Base-by-base conservation (phyloP, 2,329 filamentous ascomycete genomes). In the Leptographium flavum region DNA sequence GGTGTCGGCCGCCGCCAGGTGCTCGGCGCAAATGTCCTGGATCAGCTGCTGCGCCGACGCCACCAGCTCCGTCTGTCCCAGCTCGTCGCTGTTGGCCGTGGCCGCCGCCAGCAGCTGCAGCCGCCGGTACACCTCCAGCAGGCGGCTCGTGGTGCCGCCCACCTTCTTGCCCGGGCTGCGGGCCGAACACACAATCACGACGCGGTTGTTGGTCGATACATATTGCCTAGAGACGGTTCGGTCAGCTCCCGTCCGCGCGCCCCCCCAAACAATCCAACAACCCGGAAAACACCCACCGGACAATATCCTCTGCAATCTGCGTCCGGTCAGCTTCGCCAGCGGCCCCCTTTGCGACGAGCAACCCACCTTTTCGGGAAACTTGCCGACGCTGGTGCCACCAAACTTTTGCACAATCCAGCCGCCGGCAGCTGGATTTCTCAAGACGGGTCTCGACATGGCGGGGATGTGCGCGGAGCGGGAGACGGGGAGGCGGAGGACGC, bases 111-210 rank as follows among this genome's bases (percentile, higher is more conserved):
- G 68, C 19, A 64, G 63, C 46, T 70, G 68, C 32, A 82, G 64
- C 47, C 73, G 72, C 49, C 67, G 66, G 58, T 73, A 80, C 13
- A 81, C 70, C 49, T 74, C 74, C 25, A 82, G 62, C 45, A 82
- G 59, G 83, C 87, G 78, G 65, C 93, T 96, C 32, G 92, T 98
- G 48, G 92, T 98, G 50, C 92, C 92, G 55, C 93, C 87, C 45
- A 81, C 77, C 68, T 98, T 98, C 60, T 90, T 94, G 51, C 87
- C 88, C 49, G 85, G 92, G 65, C 87, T 95, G 60, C 92, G 74
- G 36, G 92, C 92, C 49, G 92, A 98, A 66, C 92, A 98, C 47
- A 98, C 90, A 47, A 98, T 82, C 46, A 87, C 88, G 52, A 95
- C 79, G 61, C 81, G 81, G 58, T 87, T 80, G 47, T 76, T 68